Evolutionary conservation across 225 moss, liverwort and hornwort genomes (phyloP).

Genomic region (Pseudoscleropodium purum): DNA sequence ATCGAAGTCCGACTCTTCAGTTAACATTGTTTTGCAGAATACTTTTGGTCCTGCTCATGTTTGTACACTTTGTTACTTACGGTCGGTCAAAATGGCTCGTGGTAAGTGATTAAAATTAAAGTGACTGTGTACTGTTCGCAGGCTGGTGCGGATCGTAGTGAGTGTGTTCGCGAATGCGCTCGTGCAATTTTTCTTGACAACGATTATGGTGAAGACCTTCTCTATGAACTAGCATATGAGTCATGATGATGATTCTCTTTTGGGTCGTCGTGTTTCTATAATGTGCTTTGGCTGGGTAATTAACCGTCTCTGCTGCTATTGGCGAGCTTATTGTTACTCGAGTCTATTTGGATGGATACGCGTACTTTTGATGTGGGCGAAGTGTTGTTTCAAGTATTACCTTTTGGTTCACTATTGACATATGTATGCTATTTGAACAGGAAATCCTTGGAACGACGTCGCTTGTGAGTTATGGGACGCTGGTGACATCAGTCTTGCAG

Average conservation of each 20-base stretch:
- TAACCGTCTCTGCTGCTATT: neutral
- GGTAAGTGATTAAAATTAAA: neutral
- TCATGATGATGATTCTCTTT: neutral
- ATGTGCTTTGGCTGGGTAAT: neutral
- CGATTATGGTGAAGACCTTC: slow-evolving; percentile 35
- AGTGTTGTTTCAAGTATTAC: neutral
- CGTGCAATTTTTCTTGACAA: slow-evolving; percentile 57
- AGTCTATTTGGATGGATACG: neutral
- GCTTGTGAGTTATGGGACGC: slow-evolving; percentile 57
- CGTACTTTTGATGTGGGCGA: neutral
- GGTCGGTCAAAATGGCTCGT: neutral
- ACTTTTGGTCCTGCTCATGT: neutral
- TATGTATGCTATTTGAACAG: neutral
- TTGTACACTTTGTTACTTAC: neutral
- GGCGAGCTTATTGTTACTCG: neutral
- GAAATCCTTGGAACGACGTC: slow-evolving; percentile 61
- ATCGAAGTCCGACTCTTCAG: neutral
- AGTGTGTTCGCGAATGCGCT: slow-evolving; percentile 58
- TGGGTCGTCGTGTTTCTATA: neutral
- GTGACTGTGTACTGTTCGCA: neutral
- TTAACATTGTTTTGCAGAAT: neutral
- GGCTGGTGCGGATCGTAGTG: slow-evolving; percentile 53
- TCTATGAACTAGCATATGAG: neutral
- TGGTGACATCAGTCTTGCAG: slow-evolving; percentile 46
- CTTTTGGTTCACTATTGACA: neutral